A percentile compares a stretch with the other conserved stretches of the same genome.
These are phyloP conservation scores for Cutaneotrichosporon sp. DNA, from an alignment of 1,284 basidiomycete genomes.

Conservation along the genomic window DNA sequence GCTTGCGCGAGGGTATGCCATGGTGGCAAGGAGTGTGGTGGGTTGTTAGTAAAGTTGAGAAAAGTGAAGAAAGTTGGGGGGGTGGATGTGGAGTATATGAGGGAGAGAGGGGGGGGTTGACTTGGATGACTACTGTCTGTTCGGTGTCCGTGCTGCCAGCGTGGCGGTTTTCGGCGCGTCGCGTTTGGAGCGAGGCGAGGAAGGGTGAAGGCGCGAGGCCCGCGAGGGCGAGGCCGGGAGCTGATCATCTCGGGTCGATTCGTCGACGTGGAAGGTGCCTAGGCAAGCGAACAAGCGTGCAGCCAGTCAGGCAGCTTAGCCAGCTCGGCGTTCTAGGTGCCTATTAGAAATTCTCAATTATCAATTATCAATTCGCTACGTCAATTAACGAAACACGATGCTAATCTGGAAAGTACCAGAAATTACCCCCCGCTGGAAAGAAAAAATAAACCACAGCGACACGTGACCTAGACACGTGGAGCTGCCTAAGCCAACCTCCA, in stretches of 20 bases:
- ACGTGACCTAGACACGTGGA: background rate
- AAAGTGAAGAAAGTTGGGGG: background rate
- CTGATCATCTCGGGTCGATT: too few relatives aligned
- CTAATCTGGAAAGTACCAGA: background rate
- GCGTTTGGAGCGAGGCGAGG: background rate
- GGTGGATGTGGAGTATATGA: background rate
- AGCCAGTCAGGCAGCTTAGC: too few relatives aligned
- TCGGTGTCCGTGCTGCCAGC: conserved; percentile 1
- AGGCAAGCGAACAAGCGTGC: too few relatives aligned
- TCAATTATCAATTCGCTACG: too few relatives aligned
- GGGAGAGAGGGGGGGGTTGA: background rate
- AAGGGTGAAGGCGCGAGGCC: background rate
- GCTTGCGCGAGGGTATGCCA: conserved; percentile 18
- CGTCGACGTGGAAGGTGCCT: conserved; percentile 7
- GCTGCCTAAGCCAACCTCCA: background rate
- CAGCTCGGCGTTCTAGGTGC: too few relatives aligned
- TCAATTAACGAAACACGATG: too few relatives aligned
- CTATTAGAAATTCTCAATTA: background rate
- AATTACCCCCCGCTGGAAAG: too few relatives aligned
- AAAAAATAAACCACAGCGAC: too few relatives aligned
- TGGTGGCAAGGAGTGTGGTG: conserved; percentile 1
- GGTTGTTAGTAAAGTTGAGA: background rate
- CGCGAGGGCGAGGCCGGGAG: background rate
- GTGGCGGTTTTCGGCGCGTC: background rate
- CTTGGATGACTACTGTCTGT: background rate